Evolutionary conservation across 108 stramenopile species (phyloP).

Genomic region (Nitzschia palea): DNA sequence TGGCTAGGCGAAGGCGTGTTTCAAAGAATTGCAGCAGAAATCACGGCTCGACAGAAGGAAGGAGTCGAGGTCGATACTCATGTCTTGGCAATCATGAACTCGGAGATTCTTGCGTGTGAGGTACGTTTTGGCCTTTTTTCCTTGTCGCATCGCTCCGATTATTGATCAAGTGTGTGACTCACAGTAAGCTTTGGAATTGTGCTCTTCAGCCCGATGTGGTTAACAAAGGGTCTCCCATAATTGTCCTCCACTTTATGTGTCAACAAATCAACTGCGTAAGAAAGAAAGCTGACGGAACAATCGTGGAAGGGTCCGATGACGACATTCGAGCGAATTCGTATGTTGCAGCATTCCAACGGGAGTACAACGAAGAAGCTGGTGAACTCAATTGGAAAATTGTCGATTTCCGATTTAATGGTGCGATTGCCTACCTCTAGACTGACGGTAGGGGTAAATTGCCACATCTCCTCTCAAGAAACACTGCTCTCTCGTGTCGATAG

Average conservation of each 20-base stretch:
- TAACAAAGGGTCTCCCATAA: slow-evolving; percentile 89
- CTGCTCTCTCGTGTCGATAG: too few relatives aligned
- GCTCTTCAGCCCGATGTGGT: slow-evolving; percentile 59
- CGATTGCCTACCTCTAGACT: slow-evolving; percentile 49
- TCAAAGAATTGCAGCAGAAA: slow-evolving; percentile 86
- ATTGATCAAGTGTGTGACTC: neutral
- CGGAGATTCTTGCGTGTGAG: slow-evolving; percentile 89
- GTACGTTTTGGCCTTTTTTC: slow-evolving; percentile 36
- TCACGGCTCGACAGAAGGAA: slow-evolving; percentile 84
- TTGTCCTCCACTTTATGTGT: slow-evolving; percentile 93
- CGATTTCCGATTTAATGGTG: slow-evolving; percentile 64
- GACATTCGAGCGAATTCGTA: slow-evolving; percentile 95
- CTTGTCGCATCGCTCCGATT: neutral
- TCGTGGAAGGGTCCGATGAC: slow-evolving; percentile 91
- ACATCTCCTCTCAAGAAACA: too few relatives aligned
- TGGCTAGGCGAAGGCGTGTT: slow-evolving; percentile 91
- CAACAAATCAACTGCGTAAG: slow-evolving; percentile 99
- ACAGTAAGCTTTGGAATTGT: neutral
- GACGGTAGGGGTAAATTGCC: too few relatives aligned
- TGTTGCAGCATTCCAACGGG: slow-evolving; percentile 92
- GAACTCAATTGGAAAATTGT: slow-evolving; percentile 95
- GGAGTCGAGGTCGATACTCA: slow-evolving; percentile 92
- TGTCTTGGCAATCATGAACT: slow-evolving; percentile 94
- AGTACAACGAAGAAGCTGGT: slow-evolving; percentile 90
- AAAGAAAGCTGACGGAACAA: slow-evolving; percentile 86